These are phyloP conservation scores for Emergomyces africanus DNA, from an alignment of 2,329 filamentous ascomycete genomes.

Conservation along the genomic window DNA sequence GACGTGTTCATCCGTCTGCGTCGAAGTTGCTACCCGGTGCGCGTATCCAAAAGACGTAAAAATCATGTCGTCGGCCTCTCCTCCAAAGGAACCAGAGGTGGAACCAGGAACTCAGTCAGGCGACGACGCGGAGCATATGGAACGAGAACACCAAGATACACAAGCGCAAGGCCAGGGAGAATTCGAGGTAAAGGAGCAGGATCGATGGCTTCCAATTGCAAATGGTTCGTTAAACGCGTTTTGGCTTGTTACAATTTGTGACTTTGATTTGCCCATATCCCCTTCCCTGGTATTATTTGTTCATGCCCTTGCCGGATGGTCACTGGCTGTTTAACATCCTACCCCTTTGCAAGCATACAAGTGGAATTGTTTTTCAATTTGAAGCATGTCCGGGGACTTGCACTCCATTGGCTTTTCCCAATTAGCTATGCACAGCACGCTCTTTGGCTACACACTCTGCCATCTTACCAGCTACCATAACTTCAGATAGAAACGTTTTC, in stretches of 20 bases:
- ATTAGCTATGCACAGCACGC: conserved; percentile 36
- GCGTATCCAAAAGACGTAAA: conserved; percentile 42
- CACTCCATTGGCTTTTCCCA: conserved; percentile 27
- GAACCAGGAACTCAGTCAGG: conserved; percentile 89
- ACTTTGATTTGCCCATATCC: conserved; percentile 38
- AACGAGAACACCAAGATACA: conserved; percentile 52
- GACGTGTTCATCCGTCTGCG: conserved; percentile 33
- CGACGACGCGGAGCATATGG: conserved; percentile 84
- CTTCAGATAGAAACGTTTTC: not conserved
- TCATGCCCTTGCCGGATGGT: conserved; percentile 17
- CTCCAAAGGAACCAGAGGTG: conserved; percentile 76
- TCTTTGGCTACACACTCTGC: conserved; percentile 2
- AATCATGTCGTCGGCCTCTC: conserved; percentile 90
- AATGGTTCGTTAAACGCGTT: conserved; percentile 71
- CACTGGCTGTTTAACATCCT: conserved; percentile 17
- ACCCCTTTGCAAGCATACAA: conserved; percentile 3
- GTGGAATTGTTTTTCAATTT: conserved; percentile 3
- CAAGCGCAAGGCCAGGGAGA: conserved; percentile 68
- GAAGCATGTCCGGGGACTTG: conserved; percentile 2
- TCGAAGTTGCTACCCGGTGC: conserved; percentile 24
- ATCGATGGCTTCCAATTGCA: conserved; percentile 98
- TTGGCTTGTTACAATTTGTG: conserved; percentile 20
- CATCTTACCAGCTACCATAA: not conserved
- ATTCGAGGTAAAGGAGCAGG: conserved; percentile 99
- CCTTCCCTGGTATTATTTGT: conserved; percentile 2